Percentiles rank a stretch among this genome's conserved stretches.
Evolutionary conservation across 345 rosid species (phyloP).

Genomic region (Euphorbia lathyris): DNA sequence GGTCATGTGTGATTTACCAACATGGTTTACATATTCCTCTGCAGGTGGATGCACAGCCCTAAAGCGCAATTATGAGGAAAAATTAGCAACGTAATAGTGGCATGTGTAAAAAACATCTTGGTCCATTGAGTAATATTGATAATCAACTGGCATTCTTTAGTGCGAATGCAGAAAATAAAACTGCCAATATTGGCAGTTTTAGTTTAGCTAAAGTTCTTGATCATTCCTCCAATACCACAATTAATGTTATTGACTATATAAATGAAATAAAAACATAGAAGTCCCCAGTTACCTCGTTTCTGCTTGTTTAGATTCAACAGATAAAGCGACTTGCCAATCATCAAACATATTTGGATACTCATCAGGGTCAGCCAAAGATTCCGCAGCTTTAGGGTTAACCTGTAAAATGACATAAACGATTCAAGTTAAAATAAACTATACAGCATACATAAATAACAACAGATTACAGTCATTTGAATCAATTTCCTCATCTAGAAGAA

Average conservation of each 20-base stretch:
- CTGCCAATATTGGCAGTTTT: too few relatives aligned
- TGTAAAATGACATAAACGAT: constrained; percentile 21
- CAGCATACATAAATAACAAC: neutral
- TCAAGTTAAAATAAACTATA: neutral
- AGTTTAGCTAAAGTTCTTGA: neutral
- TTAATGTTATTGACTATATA: neutral
- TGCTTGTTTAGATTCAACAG: constrained; percentile 71
- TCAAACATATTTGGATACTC: constrained; percentile 97
- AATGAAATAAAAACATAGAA: neutral
- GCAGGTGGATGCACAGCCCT: constrained; percentile 73
- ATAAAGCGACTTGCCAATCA: constrained; percentile 94
- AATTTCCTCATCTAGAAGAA: neutral
- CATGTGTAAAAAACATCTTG: neutral
- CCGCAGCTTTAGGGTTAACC: constrained; percentile 98
- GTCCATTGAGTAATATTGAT: neutral
- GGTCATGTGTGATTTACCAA: constrained; percentile 59
- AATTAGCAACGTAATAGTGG: neutral
- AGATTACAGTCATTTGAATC: neutral
- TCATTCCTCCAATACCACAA: neutral
- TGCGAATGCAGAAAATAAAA: neutral
- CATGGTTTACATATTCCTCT: constrained; percentile 55
- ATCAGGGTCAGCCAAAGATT: constrained; percentile 96
- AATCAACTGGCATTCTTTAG: neutral
- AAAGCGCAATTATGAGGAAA: constrained; percentile 24
- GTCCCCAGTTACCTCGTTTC: constrained; percentile 58